These are phyloP conservation scores for Aspergillus carlsbadensis DNA, from an alignment of 495 filamentous ascomycete species.

Conservation along the genomic window DNA sequence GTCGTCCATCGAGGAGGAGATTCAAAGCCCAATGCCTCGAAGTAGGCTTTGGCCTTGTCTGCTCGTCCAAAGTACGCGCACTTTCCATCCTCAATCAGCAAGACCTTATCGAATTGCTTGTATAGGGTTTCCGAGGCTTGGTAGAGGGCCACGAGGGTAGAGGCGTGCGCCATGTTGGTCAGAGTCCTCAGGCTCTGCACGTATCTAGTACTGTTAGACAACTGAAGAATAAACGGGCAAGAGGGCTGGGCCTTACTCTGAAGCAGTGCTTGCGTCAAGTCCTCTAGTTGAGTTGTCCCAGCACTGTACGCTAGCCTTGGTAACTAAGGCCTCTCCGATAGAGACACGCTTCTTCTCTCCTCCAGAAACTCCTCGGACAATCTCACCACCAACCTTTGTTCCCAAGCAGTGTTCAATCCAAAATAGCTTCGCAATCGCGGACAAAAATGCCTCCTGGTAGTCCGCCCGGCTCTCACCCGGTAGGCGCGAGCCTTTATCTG, in stretches of 20 bases:
- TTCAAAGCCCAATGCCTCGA: slow-evolving; percentile 62
- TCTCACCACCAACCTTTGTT: slow-evolving; percentile 67
- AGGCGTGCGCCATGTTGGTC: slow-evolving; percentile 61
- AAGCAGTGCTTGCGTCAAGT: slow-evolving; percentile 66
- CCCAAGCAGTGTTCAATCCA: slow-evolving; percentile 69
- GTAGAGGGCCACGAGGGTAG: slow-evolving; percentile 65
- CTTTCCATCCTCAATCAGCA: slow-evolving; percentile 66
- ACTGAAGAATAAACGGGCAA: background rate
- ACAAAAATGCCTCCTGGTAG: slow-evolving; percentile 65
- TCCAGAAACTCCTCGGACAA: slow-evolving; percentile 66
- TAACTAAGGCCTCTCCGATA: slow-evolving; percentile 68
- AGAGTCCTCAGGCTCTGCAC: slow-evolving; percentile 60
- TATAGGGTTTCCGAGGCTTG: slow-evolving; percentile 71
- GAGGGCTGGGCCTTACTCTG: background rate
- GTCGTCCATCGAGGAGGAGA: slow-evolving; percentile 63
- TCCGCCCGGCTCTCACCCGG: slow-evolving; percentile 58
- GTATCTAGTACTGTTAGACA: slow-evolving; percentile 29
- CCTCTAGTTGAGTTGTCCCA: slow-evolving; percentile 72
- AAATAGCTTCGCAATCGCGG: slow-evolving; percentile 73
- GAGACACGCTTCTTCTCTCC: slow-evolving; percentile 74
- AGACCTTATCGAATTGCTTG: slow-evolving; percentile 68
- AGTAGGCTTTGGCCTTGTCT: slow-evolving; percentile 57
- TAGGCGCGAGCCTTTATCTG: slow-evolving; percentile 58
- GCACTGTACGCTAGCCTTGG: slow-evolving; percentile 60
- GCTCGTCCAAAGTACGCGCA: slow-evolving; percentile 63